A percentile compares a stretch with the other conserved stretches of the same genome.
Conservation (phyloP, 202 grass and related monocot species). For the Dendrocalamus latiflorus region DNA sequence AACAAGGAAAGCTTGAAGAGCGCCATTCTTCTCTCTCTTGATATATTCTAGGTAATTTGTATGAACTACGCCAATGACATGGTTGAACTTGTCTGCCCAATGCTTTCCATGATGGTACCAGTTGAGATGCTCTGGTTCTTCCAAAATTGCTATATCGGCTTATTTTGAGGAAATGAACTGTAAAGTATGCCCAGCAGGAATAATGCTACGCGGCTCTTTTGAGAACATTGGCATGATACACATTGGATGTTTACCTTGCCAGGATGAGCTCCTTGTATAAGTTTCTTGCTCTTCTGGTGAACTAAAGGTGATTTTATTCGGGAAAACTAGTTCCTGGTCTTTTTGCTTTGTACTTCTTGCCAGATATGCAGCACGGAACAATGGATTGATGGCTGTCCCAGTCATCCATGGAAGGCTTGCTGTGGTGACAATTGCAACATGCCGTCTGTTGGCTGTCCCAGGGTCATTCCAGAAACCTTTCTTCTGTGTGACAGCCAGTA, state of each 20-base stretch:
- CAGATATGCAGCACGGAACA: no score
- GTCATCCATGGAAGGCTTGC: conserved; percentile 96
- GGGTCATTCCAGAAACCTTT: conserved; percentile 47
- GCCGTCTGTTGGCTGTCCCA: conserved; percentile 47
- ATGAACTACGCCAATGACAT: conserved; percentile 81
- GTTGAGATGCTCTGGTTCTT: conserved; percentile 95
- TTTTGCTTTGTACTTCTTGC: conserved; percentile 66
- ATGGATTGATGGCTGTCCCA: conserved; percentile 82
- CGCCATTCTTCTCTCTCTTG: conserved; percentile 86
- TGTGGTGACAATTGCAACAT: conserved; percentile 81
- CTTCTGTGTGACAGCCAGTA: conserved; percentile 55
- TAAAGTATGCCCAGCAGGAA: conserved; percentile 81
- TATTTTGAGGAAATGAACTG: conserved; percentile 76
- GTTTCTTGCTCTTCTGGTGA: conserved; percentile 71
- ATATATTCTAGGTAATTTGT: conserved; percentile 96
- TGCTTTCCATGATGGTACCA: conserved; percentile 96
- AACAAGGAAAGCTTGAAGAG: conserved; percentile 80
- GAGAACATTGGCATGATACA: conserved; percentile 33
- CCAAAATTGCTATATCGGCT: conserved; percentile 88
- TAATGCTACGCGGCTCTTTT: conserved; percentile 75
- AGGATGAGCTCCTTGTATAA: conserved; percentile 83
- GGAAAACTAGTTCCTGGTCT: conserved; percentile 80
- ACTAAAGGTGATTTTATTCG: conserved; percentile 60
- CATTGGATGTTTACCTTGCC: conserved; percentile 60
- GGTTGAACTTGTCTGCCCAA: conserved; percentile 91